Base-by-base conservation (phyloP, 2,329 filamentous ascomycete species). In the Cryphonectria naterciae region DNA sequence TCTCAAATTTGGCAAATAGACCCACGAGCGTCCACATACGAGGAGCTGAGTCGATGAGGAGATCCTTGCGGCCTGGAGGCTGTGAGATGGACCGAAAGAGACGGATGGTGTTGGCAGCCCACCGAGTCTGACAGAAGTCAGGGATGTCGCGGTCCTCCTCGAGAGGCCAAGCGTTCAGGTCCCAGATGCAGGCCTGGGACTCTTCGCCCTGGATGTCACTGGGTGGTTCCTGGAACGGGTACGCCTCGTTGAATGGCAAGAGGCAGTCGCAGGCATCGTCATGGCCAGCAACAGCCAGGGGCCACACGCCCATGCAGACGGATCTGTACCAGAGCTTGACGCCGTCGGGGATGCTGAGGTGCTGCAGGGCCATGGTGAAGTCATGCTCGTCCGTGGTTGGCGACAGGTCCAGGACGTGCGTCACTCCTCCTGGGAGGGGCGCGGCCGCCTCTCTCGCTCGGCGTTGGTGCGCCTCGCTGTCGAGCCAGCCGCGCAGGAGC, bases 11-110 rank as follows among this genome's bases (percentile, higher is more conserved):
- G 71, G 87, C 87, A 10, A 89, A 87, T 11, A 93, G 78, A 3
- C 86, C 87, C 46, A 88, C 86, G n/a, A 92, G 83, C 0, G 90
- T 92, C 85, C 89, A 93, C 52, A 92, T 80, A 19, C 91, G 89
- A 15, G 86, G 83, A 0, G 91, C 91, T 0, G 90, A 92, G 78
- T 93, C 87, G 19, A 93, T 78, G 1, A 83, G 80, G 0, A 89
- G 82, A 41, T 84, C 80, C 3, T 85, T 81, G 2, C 86, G 86
- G 58, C 67, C 60, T 17, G 58, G 39, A 64, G 67, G 67, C 67
- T 64, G 41, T 73, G 88, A 83, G 56, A 93, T 85, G 15, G 86
- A 82, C 74, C 87, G 83, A 4, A 93, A 81, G 0, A 93, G 80
- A 1, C 89, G 85, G 62, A 92, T 83, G 46, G 96, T 88, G 28